phyloP scores from a whole-genome alignment of 257 asterid genomes.

The Solanum ahanhuiri region DNA sequence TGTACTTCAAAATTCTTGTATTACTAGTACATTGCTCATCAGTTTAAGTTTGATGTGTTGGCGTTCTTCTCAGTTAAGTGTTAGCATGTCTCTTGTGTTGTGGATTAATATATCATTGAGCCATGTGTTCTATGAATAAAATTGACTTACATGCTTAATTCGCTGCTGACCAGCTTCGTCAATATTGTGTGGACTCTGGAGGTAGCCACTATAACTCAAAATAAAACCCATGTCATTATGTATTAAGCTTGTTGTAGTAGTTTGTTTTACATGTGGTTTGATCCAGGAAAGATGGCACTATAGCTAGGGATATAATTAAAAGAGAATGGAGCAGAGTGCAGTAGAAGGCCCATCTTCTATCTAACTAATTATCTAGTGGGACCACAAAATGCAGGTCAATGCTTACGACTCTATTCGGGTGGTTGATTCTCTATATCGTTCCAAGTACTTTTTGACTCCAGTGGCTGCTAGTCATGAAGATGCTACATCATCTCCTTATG shows the following conservation, averaged over 20 bases:
- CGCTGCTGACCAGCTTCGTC: background rate
- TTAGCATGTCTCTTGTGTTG: background rate
- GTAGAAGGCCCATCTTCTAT: background rate
- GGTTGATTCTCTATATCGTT: slow-evolving; percentile 65
- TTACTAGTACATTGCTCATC: background rate
- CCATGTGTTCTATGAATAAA: background rate
- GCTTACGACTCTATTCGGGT: slow-evolving; percentile 60
- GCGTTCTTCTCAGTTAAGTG: background rate
- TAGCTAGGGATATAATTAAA: background rate
- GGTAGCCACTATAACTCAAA: background rate
- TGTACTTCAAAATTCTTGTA: background rate
- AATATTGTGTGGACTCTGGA: background rate
- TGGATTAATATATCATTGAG: background rate
- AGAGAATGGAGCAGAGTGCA: background rate
- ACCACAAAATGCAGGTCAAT: slow-evolving; percentile 46
- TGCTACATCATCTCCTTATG: slow-evolving; percentile 12
- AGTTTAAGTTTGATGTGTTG: background rate
- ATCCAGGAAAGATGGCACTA: background rate
- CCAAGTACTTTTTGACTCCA: slow-evolving; percentile 76
- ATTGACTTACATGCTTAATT: background rate
- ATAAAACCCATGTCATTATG: background rate
- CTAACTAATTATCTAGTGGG: background rate
- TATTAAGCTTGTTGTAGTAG: background rate
- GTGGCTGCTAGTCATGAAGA: slow-evolving; percentile 16
- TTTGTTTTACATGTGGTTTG: background rate